phyloP scores from a whole-genome alignment of 2,329 filamentous ascomycete species.

The Pestalotiopsis sp. region DNA sequence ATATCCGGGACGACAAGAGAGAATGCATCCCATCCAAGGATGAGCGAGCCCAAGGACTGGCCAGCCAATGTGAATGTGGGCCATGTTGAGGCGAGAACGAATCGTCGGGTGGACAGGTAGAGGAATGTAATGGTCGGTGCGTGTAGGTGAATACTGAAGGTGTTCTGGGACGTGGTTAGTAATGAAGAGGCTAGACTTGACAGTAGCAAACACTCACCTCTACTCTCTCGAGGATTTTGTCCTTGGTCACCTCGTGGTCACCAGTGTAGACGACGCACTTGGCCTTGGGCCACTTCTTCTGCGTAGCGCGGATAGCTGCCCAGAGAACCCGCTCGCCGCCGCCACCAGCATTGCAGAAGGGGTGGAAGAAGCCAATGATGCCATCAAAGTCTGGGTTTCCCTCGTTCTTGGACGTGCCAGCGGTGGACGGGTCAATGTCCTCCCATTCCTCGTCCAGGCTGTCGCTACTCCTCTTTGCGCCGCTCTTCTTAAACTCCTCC shows the following conservation, averaged over 20 bases:
- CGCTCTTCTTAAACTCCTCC: conserved; percentile 31
- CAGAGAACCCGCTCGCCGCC: conserved; percentile 95
- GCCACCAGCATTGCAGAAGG: conserved; percentile 96
- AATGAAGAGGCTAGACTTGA: background rate
- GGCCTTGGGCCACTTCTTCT: conserved; percentile 83
- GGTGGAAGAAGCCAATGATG: conserved; percentile 94
- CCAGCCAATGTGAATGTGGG: conserved; percentile 90
- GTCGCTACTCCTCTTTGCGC: conserved; percentile 29
- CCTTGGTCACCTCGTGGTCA: conserved; percentile 84
- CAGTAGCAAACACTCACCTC: conserved; percentile 53
- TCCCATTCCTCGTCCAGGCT: conserved; percentile 67
- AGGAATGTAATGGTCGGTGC: conserved; percentile 82
- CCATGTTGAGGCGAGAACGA: conserved; percentile 84
- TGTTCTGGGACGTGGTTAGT: conserved; percentile 50
- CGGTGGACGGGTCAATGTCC: conserved; percentile 56
- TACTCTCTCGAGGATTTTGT: conserved; percentile 74
- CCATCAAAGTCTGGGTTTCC: conserved; percentile 70
- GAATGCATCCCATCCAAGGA: conserved; percentile 91
- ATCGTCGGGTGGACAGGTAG: conserved; percentile 85
- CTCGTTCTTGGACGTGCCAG: conserved; percentile 36
- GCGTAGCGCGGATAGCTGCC: conserved; percentile 90
- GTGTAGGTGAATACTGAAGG: conserved; percentile 91
- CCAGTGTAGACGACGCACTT: conserved; percentile 94
- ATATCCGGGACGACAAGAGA: conserved; percentile 89
- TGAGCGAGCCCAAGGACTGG: conserved; percentile 86